Conservation (phyloP, 148 eudicot genomes). For the Rhododendron simsii region DNA sequence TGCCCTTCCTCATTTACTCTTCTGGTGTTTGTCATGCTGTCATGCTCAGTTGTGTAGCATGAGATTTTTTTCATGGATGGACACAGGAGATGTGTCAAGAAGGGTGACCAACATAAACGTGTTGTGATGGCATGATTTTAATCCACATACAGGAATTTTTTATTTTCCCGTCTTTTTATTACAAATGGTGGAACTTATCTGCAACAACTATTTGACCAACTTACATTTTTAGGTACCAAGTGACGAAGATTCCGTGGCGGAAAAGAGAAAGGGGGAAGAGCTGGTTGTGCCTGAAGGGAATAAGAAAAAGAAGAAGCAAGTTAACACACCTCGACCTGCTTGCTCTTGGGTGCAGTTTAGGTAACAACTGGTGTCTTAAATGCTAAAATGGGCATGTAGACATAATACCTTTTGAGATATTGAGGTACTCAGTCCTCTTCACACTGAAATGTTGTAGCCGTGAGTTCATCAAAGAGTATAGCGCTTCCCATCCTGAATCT, state of each 20-base stretch:
- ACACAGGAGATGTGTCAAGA: background rate
- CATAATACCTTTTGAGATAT: background rate
- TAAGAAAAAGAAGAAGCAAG: conserved; percentile 37
- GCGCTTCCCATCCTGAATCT: conserved; percentile 50
- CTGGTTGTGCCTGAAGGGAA: conserved; percentile 24
- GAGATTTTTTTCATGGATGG: background rate
- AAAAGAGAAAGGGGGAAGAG: conserved; percentile 28
- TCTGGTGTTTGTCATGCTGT: background rate
- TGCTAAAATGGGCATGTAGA: background rate
- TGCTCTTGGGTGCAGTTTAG: conserved; percentile 53
- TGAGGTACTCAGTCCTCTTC: conserved; percentile 5
- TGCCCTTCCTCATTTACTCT: background rate
- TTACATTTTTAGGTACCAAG: conserved; percentile 17
- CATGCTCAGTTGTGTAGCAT: background rate
- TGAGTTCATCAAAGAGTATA: conserved; percentile 42
- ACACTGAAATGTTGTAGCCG: conserved; percentile 19
- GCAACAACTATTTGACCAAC: background rate
- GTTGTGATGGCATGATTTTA: background rate
- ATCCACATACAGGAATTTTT: background rate
- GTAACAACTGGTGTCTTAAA: conserved; percentile 14
- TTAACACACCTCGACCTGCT: conserved; percentile 38
- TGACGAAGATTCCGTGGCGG: conserved; percentile 15
- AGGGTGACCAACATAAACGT: background rate
- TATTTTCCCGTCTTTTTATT: background rate
- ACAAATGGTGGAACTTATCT: background rate